Evolutionary conservation across 2,329 filamentous ascomycete species (phyloP).

Genomic region (Aspergillus hortae): DNA sequence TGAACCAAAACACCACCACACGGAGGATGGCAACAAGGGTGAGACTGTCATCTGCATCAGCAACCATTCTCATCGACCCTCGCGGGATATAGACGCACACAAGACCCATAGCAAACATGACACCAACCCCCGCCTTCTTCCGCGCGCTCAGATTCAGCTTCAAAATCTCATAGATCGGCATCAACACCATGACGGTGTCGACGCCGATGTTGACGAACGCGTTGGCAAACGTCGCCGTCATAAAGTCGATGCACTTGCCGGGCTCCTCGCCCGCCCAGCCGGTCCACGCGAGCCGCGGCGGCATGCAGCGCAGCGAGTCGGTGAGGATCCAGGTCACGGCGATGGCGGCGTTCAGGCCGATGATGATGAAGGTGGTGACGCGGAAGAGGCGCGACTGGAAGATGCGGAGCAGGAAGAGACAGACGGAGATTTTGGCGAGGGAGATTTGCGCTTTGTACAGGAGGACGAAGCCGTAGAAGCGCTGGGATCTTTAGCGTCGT

Average conservation of each 20-base stretch:
- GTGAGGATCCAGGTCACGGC: conserved; percentile 16
- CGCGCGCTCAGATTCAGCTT: conserved; percentile 15
- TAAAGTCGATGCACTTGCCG: conserved; percentile 19
- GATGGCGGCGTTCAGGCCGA: conserved; percentile 18
- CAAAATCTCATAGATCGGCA: conserved; percentile 19
- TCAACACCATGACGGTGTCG: conserved; percentile 18
- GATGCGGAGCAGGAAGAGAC: conserved; percentile 22
- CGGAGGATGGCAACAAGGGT: conserved; percentile 24
- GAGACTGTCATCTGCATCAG: conserved; percentile 12
- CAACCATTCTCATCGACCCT: background rate
- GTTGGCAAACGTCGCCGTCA: conserved; percentile 13
- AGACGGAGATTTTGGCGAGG: conserved; percentile 22
- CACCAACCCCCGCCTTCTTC: conserved; percentile 15
- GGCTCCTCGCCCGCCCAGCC: conserved; percentile 13
- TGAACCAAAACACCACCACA: conserved; percentile 23
- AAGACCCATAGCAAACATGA: conserved; percentile 19
- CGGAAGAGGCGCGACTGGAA: conserved; percentile 17
- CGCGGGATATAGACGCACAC: conserved; percentile 6
- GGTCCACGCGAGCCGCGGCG: conserved; percentile 19
- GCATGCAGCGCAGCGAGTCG: conserved; percentile 17
- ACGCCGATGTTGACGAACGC: conserved; percentile 19
- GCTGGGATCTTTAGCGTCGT: conserved; percentile 1
- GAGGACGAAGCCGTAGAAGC: conserved; percentile 17
- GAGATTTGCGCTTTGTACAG: conserved; percentile 20
- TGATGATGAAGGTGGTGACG: conserved; percentile 14